Evolutionary conservation across 208 protist species (phyloP), one percentile per base, ranked within the genome.

Genomic region (Wallacemonas sp.): DNA sequence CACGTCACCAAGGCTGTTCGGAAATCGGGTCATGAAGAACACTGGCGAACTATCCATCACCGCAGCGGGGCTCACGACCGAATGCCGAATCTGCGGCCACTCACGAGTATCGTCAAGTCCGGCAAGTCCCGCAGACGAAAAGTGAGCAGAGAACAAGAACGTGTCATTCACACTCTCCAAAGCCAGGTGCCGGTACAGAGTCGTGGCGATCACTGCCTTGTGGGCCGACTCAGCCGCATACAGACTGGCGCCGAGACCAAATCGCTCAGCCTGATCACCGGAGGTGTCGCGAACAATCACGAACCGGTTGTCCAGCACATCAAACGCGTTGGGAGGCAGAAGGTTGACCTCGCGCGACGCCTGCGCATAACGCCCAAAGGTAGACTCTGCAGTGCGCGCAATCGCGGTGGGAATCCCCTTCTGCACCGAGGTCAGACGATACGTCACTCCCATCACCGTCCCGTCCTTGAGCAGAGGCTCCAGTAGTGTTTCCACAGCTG

Each of bases 21-120:
- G 63, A 21, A 62, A 82, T n/a, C 66, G 74, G 1, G 62, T 77
- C 72, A 82, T 78, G 61, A 72, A 38, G 42, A 81, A 68, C 9
- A 68, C 44, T n/a, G 79, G 46, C 0, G 71, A 69, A 67, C 66
- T 82, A 58, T 79, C 71, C 52, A 79, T 52, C 10, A 75, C 48
- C 0, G 79, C 68, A 0, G 44, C 15, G 5, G 72, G 24, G 15
- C 9, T 37, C n/a, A 57, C 29, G 17, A 57, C 29, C 12, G 50
- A 33, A 17, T 57, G 24, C 24, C 26, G 30, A 15, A 9, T 33
- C 30, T 26, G 2, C 30, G 29, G 8, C 50, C 30, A 57, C 50
- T 17, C 37, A 17, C 37, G 37, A 42, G 36, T 26, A 33, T 21
- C 57, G 6, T 4, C 26, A 8, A 53, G 6, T 9, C 26, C 24